Evolutionary conservation across 805 yeast species (phyloP).

Genomic region (Priceomyces carsonii): DNA sequence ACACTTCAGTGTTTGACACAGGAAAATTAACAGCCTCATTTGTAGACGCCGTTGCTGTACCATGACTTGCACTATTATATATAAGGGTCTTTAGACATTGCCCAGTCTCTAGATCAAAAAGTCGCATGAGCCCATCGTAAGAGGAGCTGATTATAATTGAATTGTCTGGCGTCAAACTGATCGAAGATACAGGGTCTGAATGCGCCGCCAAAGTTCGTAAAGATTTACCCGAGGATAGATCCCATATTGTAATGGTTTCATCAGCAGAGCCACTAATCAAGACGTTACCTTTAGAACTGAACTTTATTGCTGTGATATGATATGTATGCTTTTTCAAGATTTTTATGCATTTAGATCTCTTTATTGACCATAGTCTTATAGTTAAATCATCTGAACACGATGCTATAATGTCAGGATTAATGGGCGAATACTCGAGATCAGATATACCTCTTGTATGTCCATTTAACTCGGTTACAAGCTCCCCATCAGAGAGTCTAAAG

Average conservation of each 20-base stretch:
- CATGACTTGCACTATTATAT: conserved; percentile 65
- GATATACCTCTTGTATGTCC: conserved; percentile 77
- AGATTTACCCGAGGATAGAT: conserved; percentile 65
- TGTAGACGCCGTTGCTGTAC: conserved; percentile 59
- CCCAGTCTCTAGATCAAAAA: conserved; percentile 86
- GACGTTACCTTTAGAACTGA: conserved; percentile 73
- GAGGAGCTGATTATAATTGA: conserved; percentile 84
- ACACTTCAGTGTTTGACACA: conserved; percentile 66
- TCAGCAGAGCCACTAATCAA: conserved; percentile 84
- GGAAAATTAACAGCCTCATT: conserved; percentile 59
- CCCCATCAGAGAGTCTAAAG: conserved; percentile 25
- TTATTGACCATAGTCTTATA: conserved; percentile 68
- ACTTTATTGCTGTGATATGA: conserved; percentile 72
- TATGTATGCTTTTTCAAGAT: conserved; percentile 78
- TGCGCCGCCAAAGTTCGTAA: conserved; percentile 87
- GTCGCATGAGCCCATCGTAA: conserved; percentile 86
- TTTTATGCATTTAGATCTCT: conserved; percentile 49
- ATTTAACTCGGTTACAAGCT: conserved; percentile 28
- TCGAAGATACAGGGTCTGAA: conserved; percentile 80
- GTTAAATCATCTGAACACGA: conserved; percentile 87
- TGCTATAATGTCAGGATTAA: conserved; percentile 67
- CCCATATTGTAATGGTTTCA: conserved; percentile 92
- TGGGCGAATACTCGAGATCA: conserved; percentile 74
- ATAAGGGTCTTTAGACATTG: conserved; percentile 90
- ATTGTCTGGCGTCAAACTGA: conserved; percentile 76